Conservation (phyloP, 352 stramenopile genomes). For the Phytophthora nicotianae region DNA sequence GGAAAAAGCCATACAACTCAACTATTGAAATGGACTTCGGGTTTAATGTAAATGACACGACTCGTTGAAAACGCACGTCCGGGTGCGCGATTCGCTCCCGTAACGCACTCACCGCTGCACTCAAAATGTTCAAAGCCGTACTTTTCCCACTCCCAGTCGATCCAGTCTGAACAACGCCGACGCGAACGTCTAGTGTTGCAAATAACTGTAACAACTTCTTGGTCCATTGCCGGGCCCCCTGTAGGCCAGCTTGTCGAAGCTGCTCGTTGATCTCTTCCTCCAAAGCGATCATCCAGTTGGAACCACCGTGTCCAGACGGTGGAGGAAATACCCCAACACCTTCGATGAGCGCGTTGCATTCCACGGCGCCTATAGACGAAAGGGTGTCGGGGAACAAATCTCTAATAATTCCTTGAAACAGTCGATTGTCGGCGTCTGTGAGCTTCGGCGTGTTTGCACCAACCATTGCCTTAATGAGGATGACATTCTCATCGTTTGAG, state of each 20-base stretch:
- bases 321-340: constrained; percentile 21
- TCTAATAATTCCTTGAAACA: constrained; percentile 90
- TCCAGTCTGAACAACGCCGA: constrained; percentile 86
- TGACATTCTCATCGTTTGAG: constrained; percentile 52
- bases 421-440: constrained; percentile 81
- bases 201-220: constrained; percentile 93
- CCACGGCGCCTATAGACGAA: constrained; percentile 15
- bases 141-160: constrained; percentile 79
- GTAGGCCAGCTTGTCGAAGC: constrained; percentile 58
- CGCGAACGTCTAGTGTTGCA: constrained; percentile 91
- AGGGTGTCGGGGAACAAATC: constrained; percentile 84
- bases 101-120: constrained; percentile 52
- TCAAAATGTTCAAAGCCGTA: constrained; percentile 50
- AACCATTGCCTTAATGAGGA: constrained; percentile 95
- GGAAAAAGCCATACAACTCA: constrained; percentile 88
- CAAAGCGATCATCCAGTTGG: constrained; percentile 53
- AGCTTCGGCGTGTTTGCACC: constrained; percentile 94
- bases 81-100: constrained; percentile 50
- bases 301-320: not conserved
- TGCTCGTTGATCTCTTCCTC: constrained; percentile 83
- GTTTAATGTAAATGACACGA: constrained; percentile 71
- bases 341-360: constrained; percentile 26
- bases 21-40: constrained; percentile 82
- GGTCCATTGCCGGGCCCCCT: constrained; percentile 74
- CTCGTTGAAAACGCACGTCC: constrained; percentile 60